Percentiles rank a stretch among this genome's conserved stretches.
These are phyloP conservation scores for Sphagnum contortum DNA, from an alignment of 225 moss, liverwort and hornwort genomes.

Conservation along the genomic window DNA sequence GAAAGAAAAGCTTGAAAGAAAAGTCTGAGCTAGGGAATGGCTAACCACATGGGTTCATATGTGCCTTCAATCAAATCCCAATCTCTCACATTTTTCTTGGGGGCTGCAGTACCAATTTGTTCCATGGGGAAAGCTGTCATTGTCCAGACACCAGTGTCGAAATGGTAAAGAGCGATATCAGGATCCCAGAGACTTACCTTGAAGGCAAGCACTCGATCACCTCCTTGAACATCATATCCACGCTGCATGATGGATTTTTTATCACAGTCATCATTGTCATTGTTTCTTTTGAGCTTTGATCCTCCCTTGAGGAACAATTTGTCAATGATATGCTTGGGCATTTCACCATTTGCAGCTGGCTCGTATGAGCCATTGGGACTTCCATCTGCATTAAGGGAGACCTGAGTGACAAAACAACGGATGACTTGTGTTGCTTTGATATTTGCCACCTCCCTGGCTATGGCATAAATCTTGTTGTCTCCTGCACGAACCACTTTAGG, in stretches of 20 bases:
- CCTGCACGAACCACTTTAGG: constrained; percentile 1
- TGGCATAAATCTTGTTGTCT: constrained; percentile 2
- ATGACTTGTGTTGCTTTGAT: too few species aligned
- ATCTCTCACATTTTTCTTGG: background rate
- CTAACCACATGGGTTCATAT: constrained; percentile 5
- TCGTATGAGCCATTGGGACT: background rate
- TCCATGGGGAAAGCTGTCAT: background rate
- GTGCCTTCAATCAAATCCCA: constrained; percentile 4
- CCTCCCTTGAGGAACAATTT: background rate
- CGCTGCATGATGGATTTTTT: background rate
- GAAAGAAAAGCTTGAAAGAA: too few species aligned
- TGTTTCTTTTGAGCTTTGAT: background rate
- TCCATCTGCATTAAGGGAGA: background rate
- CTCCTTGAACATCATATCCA: background rate
- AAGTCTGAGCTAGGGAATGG: background rate
- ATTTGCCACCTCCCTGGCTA: background rate
- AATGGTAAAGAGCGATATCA: background rate
- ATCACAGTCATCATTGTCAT: too few species aligned
- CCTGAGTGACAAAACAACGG: background rate
- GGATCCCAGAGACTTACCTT: constrained; percentile 2
- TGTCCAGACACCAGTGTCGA: background rate
- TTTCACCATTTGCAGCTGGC: background rate
- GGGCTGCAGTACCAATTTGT: background rate
- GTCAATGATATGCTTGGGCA: background rate
- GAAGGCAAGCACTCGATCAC: background rate